Evolutionary conservation across 1,284 basidiomycete genomes (phyloP).

Genomic region (Blastosporella zonata): DNA sequence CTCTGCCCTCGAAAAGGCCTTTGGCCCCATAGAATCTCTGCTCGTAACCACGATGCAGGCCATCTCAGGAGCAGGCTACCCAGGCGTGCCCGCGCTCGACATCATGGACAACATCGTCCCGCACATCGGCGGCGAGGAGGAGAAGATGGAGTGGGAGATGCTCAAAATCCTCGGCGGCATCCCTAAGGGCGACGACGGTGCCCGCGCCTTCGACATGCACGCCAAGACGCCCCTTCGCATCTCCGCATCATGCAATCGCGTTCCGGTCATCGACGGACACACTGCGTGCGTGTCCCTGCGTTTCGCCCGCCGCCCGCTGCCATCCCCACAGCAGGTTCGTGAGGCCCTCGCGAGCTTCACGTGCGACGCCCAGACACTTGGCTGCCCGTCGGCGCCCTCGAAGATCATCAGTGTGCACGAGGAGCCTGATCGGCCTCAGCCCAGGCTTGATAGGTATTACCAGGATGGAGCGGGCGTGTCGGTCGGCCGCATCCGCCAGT

Average conservation of each 20-base stretch:
- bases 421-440: constrained; percentile 91
- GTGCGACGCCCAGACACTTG: constrained; percentile 76
- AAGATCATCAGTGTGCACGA: constrained; percentile 93
- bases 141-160: constrained; percentile 99
- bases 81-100: constrained; percentile 88
- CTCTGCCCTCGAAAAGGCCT: constrained; percentile 86
- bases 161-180: constrained; percentile 94
- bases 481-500: constrained; percentile 90
- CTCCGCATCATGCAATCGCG: constrained; percentile 90
- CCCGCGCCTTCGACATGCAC: constrained; percentile 83
- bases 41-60: constrained; percentile 97
- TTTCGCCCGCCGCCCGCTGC: constrained; percentile 80
- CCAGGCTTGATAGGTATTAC: constrained; percentile 87
- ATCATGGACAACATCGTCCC: constrained; percentile 97
- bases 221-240: constrained; percentile 76
- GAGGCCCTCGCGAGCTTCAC: constrained; percentile 77
- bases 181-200: constrained; percentile 40
- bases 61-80: constrained; percentile 96
- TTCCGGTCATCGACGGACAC: constrained; percentile 93
- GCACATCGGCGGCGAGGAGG: constrained; percentile 93
- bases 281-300: constrained; percentile 85
- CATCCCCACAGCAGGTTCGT: constrained; percentile 84
- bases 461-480: constrained; percentile 92
- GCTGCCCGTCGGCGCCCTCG: constrained; percentile 84
- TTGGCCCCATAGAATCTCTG: constrained; percentile 90